Conservation (phyloP, 257 asterid genomes). For the Fraxinus pennsylvanica region DNA sequence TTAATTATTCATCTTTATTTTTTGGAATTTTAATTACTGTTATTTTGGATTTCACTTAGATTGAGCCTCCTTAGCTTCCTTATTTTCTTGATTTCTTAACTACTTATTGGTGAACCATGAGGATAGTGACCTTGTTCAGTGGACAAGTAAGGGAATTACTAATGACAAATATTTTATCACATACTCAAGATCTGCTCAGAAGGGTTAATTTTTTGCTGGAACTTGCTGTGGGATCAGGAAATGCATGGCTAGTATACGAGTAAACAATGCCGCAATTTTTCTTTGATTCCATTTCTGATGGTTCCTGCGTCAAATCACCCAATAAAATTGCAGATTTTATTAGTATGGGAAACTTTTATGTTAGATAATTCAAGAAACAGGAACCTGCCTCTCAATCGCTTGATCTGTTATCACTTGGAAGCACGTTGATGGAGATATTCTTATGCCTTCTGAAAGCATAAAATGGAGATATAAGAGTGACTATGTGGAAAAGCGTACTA, state of each 20-base stretch:
- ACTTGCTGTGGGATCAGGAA: conserved; percentile 2
- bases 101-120: background rate
- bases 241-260: background rate
- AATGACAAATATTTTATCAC: background rate
- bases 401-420: background rate
- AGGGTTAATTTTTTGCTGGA: background rate
- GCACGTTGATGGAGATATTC: conserved; percentile 2
- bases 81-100: background rate
- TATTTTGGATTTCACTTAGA: background rate
- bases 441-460: background rate
- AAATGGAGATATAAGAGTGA: background rate
- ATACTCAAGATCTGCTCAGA: background rate
- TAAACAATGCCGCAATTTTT: background rate
- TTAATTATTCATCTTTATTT: background rate
- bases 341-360: background rate
- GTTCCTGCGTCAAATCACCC: background rate
- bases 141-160: background rate
- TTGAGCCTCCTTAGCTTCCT: background rate
- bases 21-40: background rate
- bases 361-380: conserved; percentile 12
- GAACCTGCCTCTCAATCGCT: background rate
- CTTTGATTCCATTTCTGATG: background rate
- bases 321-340: conserved; percentile 8
- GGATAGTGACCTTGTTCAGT: background rate
- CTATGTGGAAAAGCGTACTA: background rate